Base-by-base conservation (phyloP, 257 asterid species). In the Gentiana macrophylla region DNA sequence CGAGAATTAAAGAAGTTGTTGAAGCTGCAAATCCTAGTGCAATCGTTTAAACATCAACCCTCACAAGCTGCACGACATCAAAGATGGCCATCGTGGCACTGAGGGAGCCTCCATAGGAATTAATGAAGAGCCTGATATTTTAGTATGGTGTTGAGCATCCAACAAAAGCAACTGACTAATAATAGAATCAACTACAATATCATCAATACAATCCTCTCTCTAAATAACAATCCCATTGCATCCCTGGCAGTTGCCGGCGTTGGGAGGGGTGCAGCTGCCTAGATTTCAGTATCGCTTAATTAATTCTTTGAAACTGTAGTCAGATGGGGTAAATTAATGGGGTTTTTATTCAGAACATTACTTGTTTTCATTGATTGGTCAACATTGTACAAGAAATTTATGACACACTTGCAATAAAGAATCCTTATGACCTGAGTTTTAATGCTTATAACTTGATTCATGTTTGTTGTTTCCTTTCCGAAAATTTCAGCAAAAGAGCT, bases 31-130 rank as follows among this genome's bases (percentile, higher is more conserved):
- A 74, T 59, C 97, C 98, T 5, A 91, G 67, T 5, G 94, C 95
- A 63, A 91, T 55, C 37, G 95, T 86, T 57, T 91, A 86, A 63
- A 86, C 86, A 52, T 86, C 94, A 35, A 91, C 90, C 60, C 87
- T 70, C 63, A 83, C 79, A 47, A 83, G 80, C 44, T 61, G 75
- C 52, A 80, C 71, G 55, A 79, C 94, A 65, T 86, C 95, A 59
- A 73, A 84, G 70, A 86, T 86, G 62, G 91, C 95, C 94, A 86
- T 84, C 12, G 94, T 87, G 56, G 98, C 94, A 61, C 98, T 91
- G 80, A 84, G 91, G 2, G 96, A 84, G 50, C 98, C 98, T 59
- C 98, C 98, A n/a, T 94, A 56, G n/a, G 92, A 91, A 75, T 91
- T 91, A 81, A 91, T 41, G 65, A 91, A 87, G 12, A 91, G 86